Evolutionary conservation across 2,329 filamentous ascomycete genomes (phyloP).

Genomic region (Fusarium hainanense): DNA sequence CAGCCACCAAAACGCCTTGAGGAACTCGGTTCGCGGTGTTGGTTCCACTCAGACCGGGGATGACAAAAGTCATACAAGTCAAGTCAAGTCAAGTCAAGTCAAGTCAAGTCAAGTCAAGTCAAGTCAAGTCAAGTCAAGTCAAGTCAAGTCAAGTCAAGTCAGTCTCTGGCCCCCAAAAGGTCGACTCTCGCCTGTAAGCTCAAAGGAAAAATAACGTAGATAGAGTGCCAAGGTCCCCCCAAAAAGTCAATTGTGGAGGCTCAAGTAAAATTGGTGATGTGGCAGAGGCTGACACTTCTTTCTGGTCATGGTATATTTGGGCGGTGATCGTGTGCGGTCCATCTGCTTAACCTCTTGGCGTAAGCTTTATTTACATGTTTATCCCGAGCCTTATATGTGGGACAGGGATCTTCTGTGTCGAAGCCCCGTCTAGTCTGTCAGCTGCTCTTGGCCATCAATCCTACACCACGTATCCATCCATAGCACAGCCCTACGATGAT

Average conservation of each 20-base stretch:
- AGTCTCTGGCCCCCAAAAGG: not conserved
- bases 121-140: not conserved
- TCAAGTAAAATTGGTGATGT: slow-evolving; percentile 1
- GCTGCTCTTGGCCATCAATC: not conserved
- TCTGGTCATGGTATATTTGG: not conserved
- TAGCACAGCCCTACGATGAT: slow-evolving; percentile 20
- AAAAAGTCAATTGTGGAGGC: not conserved
- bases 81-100: not conserved
- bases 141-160: not conserved
- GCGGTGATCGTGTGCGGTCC: not conserved
- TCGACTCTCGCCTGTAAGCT: not conserved
- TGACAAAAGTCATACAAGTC: not conserved
- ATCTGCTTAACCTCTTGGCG: not conserved
- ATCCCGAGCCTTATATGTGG: slow-evolving; percentile 9
- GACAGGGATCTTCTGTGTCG: not conserved
- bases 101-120: not conserved
- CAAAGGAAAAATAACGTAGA: too few species aligned
- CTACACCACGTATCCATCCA: not conserved
- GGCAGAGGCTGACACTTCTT: not conserved
- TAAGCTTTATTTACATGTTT: slow-evolving; percentile 10
- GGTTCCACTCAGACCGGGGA: not conserved
- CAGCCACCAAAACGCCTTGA: not conserved
- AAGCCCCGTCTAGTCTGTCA: slow-evolving; percentile 1
- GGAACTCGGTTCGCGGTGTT: not conserved
- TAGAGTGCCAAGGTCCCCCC: not conserved